Evolutionary conservation across 2,329 filamentous ascomycete genomes (phyloP), one percentile per base, ranked within the genome.

Genomic region (Neofusicoccum sp.): DNA sequence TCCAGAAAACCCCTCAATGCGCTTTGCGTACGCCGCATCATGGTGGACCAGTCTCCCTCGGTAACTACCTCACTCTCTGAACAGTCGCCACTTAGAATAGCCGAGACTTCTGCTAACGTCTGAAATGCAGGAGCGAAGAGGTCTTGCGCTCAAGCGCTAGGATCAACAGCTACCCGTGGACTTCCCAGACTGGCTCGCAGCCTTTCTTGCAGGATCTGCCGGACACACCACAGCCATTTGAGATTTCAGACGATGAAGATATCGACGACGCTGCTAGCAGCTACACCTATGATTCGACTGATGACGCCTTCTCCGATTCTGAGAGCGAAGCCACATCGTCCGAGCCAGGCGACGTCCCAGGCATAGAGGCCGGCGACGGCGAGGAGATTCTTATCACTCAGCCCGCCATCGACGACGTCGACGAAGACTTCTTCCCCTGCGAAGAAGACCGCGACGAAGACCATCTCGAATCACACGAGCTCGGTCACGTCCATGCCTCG

Each of bases 401-500:
- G 70, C 94, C 94, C 3, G 94, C 93, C 0, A 85, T 97, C 43
- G 93, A 97, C 69, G 94, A 96, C 67, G 89, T 96, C 0, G 87
- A 89, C 33, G 87, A 91, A 3, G 90, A 89, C 50, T 96, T 97
- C 72, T 96, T 93, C 68, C 90, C 92, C 0, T 86, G 82, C n/a
- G 76, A 81, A 6, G 89, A 91, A 70, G 88, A 93, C 69, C 87
- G 90, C 16, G 85, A 89, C 70, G 85, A 90, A 72, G 94, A 98
- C 64, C 75, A 97, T 67, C 83, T 97, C 0, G 87, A 91, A 48
- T 92, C 89, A 0, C 95, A 91, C 70, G 86, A 87, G 12, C 82
- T 98, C 1, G 94, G 94, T 3, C 87, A 92, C 70, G 82, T 98
- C 3, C 92, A 96, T 71, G 94, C 94, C 0, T 96, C 92, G 0